phyloP scores from a whole-genome alignment of 495 filamentous ascomycete genomes.

The Trypethelium eluteriae region DNA sequence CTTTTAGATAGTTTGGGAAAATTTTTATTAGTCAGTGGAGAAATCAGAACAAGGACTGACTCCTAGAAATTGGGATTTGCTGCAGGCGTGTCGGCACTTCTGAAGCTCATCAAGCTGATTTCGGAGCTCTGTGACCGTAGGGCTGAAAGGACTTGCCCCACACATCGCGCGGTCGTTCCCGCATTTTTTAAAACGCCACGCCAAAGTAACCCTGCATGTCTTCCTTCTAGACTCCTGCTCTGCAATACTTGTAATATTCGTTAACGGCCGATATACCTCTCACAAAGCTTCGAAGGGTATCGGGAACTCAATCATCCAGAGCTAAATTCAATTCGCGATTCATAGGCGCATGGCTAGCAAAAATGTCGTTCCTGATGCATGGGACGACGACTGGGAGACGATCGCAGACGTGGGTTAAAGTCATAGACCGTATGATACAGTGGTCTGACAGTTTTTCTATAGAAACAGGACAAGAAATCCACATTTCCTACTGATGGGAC shows the following conservation, averaged over 20 bases:
- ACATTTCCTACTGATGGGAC: slow-evolving; percentile 24
- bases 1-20: background rate
- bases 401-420: slow-evolving; percentile 56
- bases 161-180: background rate
- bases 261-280: no score
- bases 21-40: background rate
- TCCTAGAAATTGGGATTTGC: no score
- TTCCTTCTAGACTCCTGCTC: background rate
- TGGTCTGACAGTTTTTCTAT: background rate
- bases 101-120: background rate
- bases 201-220: background rate
- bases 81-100: no score
- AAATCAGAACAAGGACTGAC: no score
- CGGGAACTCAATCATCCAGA: no score
- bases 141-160: no score
- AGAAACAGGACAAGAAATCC: slow-evolving; percentile 35
- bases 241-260: background rate
- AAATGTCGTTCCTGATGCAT: slow-evolving; percentile 60
- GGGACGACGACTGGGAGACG: slow-evolving; percentile 85
- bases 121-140: no score
- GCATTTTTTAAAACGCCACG: background rate
- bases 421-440: background rate
- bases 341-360: slow-evolving; percentile 41
- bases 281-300: no score
- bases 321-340: background rate